Percentiles rank a stretch among this genome's conserved stretches.
Conservation (phyloP, 2,329 filamentous ascomycete genomes). For the Aspergillus bombycis region DNA sequence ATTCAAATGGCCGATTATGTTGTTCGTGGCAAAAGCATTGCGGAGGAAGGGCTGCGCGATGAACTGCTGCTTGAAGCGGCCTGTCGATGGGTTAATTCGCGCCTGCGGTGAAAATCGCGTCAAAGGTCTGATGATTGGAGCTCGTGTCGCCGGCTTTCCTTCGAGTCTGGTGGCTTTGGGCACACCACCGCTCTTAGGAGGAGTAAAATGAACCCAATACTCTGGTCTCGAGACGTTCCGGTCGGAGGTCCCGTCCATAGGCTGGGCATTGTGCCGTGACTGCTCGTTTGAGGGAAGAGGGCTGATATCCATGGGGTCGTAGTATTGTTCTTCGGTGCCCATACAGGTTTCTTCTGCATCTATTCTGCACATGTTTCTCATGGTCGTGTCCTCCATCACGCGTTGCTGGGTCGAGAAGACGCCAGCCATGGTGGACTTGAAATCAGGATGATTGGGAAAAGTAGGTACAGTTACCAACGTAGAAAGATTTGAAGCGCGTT, state of each 20-base stretch:
- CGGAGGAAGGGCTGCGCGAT: background rate
- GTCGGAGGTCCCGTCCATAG: background rate
- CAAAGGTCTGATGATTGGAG: slow-evolving; percentile 10
- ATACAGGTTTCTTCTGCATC: slow-evolving; percentile 7
- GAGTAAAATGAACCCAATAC: background rate
- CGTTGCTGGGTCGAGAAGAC: slow-evolving; percentile 10
- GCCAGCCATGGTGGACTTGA: slow-evolving; percentile 17
- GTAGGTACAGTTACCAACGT: background rate
- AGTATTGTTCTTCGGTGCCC: background rate
- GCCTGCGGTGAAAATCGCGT: slow-evolving; percentile 17
- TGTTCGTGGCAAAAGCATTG: background rate
- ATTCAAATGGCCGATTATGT: background rate
- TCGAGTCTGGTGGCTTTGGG: background rate
- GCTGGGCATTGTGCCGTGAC: slow-evolving; percentile 1
- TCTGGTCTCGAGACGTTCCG: background rate
- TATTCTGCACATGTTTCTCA: slow-evolving; percentile 16
- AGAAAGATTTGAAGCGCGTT: background rate
- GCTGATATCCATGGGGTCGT: slow-evolving; percentile 25
- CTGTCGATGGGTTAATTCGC: background rate
- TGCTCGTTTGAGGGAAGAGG: slow-evolving; percentile 1
- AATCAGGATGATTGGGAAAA: background rate
- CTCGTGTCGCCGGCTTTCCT: background rate
- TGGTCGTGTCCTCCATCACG: slow-evolving; percentile 15
- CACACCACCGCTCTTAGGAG: background rate
- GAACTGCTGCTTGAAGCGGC: background rate